phyloP scores from a whole-genome alignment of 371 early-diverging fungal species.

The Rhizopus stolonifer region DNA sequence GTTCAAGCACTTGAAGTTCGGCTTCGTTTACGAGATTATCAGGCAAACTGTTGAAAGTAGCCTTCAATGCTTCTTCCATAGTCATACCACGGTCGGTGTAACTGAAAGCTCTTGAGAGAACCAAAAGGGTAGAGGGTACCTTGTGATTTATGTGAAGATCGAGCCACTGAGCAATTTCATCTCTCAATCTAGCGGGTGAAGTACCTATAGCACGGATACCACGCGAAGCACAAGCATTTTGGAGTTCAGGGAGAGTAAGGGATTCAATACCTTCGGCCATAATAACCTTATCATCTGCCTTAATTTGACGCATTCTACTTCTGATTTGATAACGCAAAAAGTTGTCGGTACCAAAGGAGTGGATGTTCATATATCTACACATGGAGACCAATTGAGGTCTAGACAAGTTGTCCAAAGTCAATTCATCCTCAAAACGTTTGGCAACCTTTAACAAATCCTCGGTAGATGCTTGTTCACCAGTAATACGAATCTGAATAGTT shows the following conservation, averaged over 20 bases:
- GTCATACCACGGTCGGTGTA: slow-evolving; percentile 62
- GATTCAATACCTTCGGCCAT: slow-evolving; percentile 78
- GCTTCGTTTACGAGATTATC: slow-evolving; percentile 87
- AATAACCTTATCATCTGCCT: slow-evolving; percentile 78
- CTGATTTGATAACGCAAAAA: slow-evolving; percentile 86
- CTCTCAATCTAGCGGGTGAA: slow-evolving; percentile 80
- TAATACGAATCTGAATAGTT: slow-evolving; percentile 49
- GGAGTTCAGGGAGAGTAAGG: slow-evolving; percentile 78
- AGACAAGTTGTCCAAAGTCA: slow-evolving; percentile 87
- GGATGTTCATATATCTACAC: slow-evolving; percentile 89
- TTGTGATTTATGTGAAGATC: slow-evolving; percentile 86
- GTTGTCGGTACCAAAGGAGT: slow-evolving; percentile 92
- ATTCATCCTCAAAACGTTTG: slow-evolving; percentile 82
- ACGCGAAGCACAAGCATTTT: slow-evolving; percentile 83
- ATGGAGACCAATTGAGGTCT: slow-evolving; percentile 91
- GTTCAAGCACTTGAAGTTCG: slow-evolving; percentile 79
- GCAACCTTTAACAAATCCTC: slow-evolving; percentile 81
- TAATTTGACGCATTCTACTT: slow-evolving; percentile 76
- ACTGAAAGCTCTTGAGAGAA: slow-evolving; percentile 85
- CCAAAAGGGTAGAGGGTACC: slow-evolving; percentile 83
- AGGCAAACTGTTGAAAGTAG: slow-evolving; percentile 85
- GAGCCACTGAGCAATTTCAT: slow-evolving; percentile 87
- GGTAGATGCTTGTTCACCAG: slow-evolving; percentile 79
- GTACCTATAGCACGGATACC: slow-evolving; percentile 86
- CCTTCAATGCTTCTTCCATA: slow-evolving; percentile 80